Base-by-base conservation (phyloP, 768 basidiomycete species). In the Lentinula aciculospora region DNA sequence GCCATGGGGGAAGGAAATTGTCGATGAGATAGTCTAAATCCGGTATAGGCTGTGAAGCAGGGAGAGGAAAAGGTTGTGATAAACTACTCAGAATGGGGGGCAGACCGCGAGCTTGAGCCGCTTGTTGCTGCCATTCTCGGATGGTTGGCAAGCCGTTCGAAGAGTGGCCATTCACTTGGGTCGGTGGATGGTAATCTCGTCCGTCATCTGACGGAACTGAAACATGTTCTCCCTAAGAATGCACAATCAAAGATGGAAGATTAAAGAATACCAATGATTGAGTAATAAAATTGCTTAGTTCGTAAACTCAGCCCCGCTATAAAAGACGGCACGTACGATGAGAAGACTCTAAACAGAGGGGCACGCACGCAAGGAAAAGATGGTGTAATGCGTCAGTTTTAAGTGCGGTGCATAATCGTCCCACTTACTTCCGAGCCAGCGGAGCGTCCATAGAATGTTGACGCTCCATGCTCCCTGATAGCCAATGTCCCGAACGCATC, bases 401-500 rank as follows among this genome's bases (percentile, higher is more conserved):
- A 6, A 29, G 10, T n/a, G n/a, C 4, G 21, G 8, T 31, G 50
- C 17, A 56, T 21, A 10, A 21, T 31, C 19, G n/a, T 34, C 46
- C 46, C 15, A 72, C 83, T 48, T 58, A 87, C 87, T 76, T 90
- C 88, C 50, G 81, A 80, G 7, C 86, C 86, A 29, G 85, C 86
- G 48, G 85, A 85, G n/a, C 83, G 76, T 19, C 86, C 86, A 64
- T 85, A 88, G 61, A 88, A 88, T 3, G 84, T 87, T 3, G 83
- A 78, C 3, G 81, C 84, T 19, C 86, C 86, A 61, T 86, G 85
- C 42, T 87, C 83, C 28, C 82, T 75, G 59, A 88, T 80, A 0
- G 86, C 86, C 17, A 88, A 64, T 0, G 86, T 88, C 8, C 86
- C 86, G 65, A 88, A 87, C 12, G 83, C 76, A 63, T 88, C 86